These are phyloP conservation scores for Paramecium biaurelia DNA, from an alignment of 73 alveolate genomes.

Conservation along the genomic window DNA sequence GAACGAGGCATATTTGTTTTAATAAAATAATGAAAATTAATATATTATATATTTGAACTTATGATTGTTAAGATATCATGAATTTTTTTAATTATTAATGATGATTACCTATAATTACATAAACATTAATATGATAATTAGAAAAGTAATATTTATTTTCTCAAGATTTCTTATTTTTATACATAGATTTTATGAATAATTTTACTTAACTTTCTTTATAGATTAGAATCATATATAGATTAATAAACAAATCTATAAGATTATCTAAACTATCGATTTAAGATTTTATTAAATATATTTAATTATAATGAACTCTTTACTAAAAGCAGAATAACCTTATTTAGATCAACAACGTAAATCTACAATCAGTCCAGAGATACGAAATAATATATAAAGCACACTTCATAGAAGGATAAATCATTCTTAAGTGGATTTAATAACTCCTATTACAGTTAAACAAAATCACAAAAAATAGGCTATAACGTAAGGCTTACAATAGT, in stretches of 20 bases:
- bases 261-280: neutral
- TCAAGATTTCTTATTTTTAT: too few relatives aligned
- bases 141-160: too few relatives aligned
- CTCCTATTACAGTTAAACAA: slow-evolving; percentile 2
- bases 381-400: neutral
- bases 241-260: neutral
- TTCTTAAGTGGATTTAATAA: neutral
- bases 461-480: neutral
- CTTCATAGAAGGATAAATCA: neutral
- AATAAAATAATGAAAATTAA: neutral
- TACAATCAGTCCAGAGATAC: neutral
- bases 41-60: neutral
- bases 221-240: neutral
- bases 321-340: neutral
- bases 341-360: neutral
- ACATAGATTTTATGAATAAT: too few relatives aligned
- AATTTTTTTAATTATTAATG: neutral
- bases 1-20: slow-evolving; percentile 27
- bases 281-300: neutral
- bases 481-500: neutral
- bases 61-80: neutral
- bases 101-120: neutral
- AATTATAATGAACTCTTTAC: neutral
- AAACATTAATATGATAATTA: too few relatives aligned
- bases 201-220: neutral